Base-by-base conservation (phyloP, 495 filamentous ascomycete species). In the Evernia prunastri region DNA sequence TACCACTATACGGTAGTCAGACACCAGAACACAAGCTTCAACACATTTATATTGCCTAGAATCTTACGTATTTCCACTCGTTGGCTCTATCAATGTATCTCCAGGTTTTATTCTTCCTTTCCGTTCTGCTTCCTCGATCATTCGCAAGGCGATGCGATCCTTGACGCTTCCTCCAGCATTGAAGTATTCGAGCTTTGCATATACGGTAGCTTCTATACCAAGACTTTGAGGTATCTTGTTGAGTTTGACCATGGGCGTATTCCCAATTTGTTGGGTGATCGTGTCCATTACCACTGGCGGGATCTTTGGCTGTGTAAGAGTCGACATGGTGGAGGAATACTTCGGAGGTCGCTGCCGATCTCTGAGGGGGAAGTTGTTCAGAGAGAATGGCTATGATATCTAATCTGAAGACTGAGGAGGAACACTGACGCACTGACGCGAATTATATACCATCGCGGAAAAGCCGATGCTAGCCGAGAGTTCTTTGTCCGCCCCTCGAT, bases 131-230 rank as follows among this genome's bases (percentile, higher is more conserved):
- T 91, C 90, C 74, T 99, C 92, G 66, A 99, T 89, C 94, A 99
- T 99, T 71, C 95, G 89, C 71, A 94, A 76, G 25, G 94, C 94
- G 74, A 99, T 97, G 63, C 94, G 84, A 76, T 99, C 94, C 75
- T 99, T 99, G 70, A 99, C 92, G 75, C 90, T 96, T 61, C 94
- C 94, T 67, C 95, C 94, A 12, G 95, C 93, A 81, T 96, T 97
- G 83, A 97, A 97, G 64, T 90, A 89, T 74, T 99, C 94, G 61
- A 91, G 82, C 74, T 99, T 99, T 57, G 89, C 95, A 76, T 93
- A 99, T 42, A 99, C 87, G 47, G 91, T 87, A 63, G 87, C 86
- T 73, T 96, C 84, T 70, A 99, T 92, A 42, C 92, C 92, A 12
- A 96, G 76, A 60, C 87, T 90, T 71, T 93, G 89, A 11, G 94